Conservation (phyloP, 108 stramenopile species). For the Nitzschia sp. region DNA sequence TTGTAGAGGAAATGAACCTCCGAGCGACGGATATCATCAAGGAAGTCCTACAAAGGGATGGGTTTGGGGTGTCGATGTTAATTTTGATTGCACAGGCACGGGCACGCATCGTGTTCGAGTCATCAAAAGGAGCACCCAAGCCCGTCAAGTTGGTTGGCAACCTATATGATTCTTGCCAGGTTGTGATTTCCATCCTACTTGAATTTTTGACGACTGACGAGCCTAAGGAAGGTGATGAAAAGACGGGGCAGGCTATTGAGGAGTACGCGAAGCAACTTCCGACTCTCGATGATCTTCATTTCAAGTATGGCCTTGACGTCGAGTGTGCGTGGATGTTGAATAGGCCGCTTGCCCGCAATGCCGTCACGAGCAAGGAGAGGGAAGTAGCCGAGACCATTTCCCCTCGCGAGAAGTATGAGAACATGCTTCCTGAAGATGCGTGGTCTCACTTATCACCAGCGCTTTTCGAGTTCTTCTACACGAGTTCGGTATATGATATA, state of each 20-base stretch:
- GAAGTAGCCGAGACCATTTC: background rate
- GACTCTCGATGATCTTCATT: slow-evolving; percentile 47
- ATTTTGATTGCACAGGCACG: slow-evolving; percentile 79
- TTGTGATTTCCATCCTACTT: slow-evolving; percentile 68
- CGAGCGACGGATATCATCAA: slow-evolving; percentile 53
- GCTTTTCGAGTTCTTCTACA: slow-evolving; percentile 79
- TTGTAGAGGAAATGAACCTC: slow-evolving; percentile 70
- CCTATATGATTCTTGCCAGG: slow-evolving; percentile 76
- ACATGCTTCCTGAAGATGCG: slow-evolving; percentile 27
- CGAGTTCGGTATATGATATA: slow-evolving; percentile 71
- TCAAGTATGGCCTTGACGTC: slow-evolving; percentile 58
- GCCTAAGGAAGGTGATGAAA: background rate
- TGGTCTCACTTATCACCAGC: slow-evolving; percentile 54
- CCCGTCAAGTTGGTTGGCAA: slow-evolving; percentile 78
- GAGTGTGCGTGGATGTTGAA: slow-evolving; percentile 74
- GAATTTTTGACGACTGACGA: slow-evolving; percentile 71
- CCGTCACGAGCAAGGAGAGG: background rate
- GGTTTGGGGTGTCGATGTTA: slow-evolving; percentile 74
- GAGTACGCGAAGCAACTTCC: slow-evolving; percentile 68
- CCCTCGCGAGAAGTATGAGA: slow-evolving; percentile 21
- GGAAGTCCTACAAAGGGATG: slow-evolving; percentile 62
- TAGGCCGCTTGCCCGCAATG: slow-evolving; percentile 45
- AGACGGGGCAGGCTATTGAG: slow-evolving; percentile 30
- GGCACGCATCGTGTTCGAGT: slow-evolving; percentile 59
- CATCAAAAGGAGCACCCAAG: slow-evolving; percentile 17